These are phyloP conservation scores for Talaromyces adpressus DNA, from an alignment of 495 filamentous ascomycete genomes.

Conservation along the genomic window DNA sequence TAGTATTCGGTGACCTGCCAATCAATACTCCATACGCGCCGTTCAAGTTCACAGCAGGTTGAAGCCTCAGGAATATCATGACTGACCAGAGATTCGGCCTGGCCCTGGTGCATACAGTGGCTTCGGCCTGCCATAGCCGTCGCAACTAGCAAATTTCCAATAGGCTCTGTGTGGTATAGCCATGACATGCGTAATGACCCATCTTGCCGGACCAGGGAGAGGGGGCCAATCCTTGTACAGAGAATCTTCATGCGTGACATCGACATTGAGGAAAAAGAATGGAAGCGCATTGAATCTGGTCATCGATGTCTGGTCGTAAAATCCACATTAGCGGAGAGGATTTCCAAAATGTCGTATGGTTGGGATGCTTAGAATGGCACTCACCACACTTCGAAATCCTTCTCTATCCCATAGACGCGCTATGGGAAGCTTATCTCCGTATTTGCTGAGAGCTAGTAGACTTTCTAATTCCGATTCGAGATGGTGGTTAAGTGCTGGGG, in stretches of 20 bases:
- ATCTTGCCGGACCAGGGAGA: not conserved
- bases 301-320: not conserved
- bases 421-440: constrained; percentile 7
- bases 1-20: not conserved
- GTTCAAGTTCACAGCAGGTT: not conserved
- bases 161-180: not conserved
- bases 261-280: constrained; percentile 8
- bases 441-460: not conserved
- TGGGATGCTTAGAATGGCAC: not conserved
- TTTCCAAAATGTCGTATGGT: not conserved
- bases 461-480: constrained; percentile 1
- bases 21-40: not conserved
- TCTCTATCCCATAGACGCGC: not conserved
- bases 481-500: constrained; percentile 3
- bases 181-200: not conserved
- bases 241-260: constrained; percentile 1
- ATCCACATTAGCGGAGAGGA: not conserved
- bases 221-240: constrained; percentile 6
- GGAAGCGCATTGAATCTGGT: constrained; percentile 5
- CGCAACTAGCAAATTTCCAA: constrained; percentile 8
- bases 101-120: not conserved
- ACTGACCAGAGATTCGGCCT: not conserved
- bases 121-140: constrained; percentile 1
- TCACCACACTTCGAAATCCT: constrained; percentile 5
- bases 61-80: not conserved